Conservation (phyloP, 371 early-diverging fungal species). For the Funneliformis caledonium region DNA sequence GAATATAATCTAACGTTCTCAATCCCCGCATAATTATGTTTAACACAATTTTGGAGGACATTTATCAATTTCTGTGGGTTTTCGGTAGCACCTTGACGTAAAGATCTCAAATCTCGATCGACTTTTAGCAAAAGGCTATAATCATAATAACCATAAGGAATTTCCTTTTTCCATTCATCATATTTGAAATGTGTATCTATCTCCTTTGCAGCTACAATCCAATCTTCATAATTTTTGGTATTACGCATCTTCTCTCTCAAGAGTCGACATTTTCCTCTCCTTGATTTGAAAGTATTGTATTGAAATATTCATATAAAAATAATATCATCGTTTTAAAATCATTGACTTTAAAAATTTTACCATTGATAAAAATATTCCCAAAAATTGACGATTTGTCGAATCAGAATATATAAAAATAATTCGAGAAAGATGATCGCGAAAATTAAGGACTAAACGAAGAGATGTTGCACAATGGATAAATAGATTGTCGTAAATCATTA, state of each 20-base stretch:
- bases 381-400: constrained; percentile 73
- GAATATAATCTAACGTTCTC: constrained; percentile 78
- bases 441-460: constrained; percentile 56
- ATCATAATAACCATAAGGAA: constrained; percentile 72
- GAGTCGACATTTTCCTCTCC: constrained; percentile 60
- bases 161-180: constrained; percentile 73
- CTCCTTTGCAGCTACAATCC: constrained; percentile 68
- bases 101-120: constrained; percentile 48
- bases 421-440: constrained; percentile 68
- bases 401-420: constrained; percentile 63
- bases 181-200: constrained; percentile 73
- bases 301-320: constrained; percentile 33
- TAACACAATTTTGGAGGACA: constrained; percentile 70
- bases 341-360: constrained; percentile 48
- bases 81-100: constrained; percentile 11
- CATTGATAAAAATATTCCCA: constrained; percentile 75
- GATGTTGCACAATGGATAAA: not conserved
- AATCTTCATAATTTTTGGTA: constrained; percentile 67
- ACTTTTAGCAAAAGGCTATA: constrained; percentile 70
- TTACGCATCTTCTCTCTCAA: constrained; percentile 58
- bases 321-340: constrained; percentile 8
- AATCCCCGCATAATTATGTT: constrained; percentile 80
- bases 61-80: constrained; percentile 24
- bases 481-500: not conserved
- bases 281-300: constrained; percentile 37